Conservation (phyloP, 148 eudicot species). For the Beta vulgaris region DNA sequence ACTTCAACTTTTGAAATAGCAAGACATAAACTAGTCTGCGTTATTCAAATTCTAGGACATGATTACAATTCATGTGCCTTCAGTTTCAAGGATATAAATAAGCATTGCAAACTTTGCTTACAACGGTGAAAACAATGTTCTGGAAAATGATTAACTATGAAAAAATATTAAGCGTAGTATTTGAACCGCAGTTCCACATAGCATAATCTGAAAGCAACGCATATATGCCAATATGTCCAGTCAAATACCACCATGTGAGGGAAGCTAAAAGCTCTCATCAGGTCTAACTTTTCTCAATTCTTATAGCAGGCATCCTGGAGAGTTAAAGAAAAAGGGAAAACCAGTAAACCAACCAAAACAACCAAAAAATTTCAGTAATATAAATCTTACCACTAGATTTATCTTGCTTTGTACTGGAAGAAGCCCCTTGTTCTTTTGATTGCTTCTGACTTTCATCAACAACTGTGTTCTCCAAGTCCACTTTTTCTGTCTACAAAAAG, state of each 20-base stretch:
- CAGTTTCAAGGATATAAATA: neutral
- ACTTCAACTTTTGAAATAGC: neutral
- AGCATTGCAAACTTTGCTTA: neutral
- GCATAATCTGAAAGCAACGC: conserved; percentile 1
- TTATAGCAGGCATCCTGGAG: neutral
- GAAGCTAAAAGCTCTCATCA: neutral
- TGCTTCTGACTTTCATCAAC: conserved; percentile 96
- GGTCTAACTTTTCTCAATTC: neutral
- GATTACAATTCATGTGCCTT: neutral
- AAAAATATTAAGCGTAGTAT: neutral
- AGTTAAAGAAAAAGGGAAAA: neutral
- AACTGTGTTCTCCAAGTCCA: conserved; percentile 93
- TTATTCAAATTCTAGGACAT: neutral
- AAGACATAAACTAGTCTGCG: neutral
- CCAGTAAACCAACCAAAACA: neutral
- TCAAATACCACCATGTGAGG: neutral
- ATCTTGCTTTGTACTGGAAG: conserved; percentile 61
- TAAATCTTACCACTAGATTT: conserved; percentile 65
- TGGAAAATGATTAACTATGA: neutral
- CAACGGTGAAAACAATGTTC: neutral
- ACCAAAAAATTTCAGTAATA: neutral
- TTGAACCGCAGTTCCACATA: neutral
- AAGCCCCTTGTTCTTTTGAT: conserved; percentile 51
- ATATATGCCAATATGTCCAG: neutral
- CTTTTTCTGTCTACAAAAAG: conserved; percentile 77